Percentiles rank a stretch among this genome's conserved stretches.
Conservation (phyloP, 2,329 filamentous ascomycete genomes). For the Leptodontidium sp. region DNA sequence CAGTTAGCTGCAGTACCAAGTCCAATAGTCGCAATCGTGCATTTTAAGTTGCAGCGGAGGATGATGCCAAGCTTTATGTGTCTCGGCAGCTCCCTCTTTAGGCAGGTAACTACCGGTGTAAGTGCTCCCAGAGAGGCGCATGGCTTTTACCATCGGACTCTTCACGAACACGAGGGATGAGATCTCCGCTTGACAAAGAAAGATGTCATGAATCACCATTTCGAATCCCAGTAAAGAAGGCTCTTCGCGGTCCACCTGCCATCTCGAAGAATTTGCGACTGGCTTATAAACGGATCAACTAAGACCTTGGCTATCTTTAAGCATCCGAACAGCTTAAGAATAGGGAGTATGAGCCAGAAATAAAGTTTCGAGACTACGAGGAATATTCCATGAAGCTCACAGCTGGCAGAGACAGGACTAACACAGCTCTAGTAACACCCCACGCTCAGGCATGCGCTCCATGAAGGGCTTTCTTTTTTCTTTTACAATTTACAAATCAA, state of each 20-base stretch:
- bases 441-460: too few species aligned
- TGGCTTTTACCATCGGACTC: background rate
- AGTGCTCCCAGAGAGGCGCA: background rate
- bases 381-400: too few species aligned
- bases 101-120: constrained; percentile 10
- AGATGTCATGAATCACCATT: background rate
- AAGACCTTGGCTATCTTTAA: too few species aligned
- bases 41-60: constrained; percentile 3
- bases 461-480: too few species aligned
- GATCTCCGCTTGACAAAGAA: background rate
- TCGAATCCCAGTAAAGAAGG: background rate
- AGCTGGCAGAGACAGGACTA: too few species aligned
- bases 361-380: too few species aligned
- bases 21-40: constrained; percentile 14
- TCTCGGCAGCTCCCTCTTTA: constrained; percentile 1
- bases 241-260: background rate
- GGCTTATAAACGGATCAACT: too few species aligned
- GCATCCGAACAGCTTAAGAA: too few species aligned
- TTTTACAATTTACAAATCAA: too few species aligned
- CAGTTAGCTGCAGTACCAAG: constrained; percentile 24
- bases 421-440: too few species aligned
- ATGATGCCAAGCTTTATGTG: constrained; percentile 8
- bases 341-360: too few species aligned
- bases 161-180: background rate
- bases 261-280: background rate